Percentiles rank a stretch among this genome's conserved stretches.
Conservation (phyloP, 768 basidiomycete species). For the Lactifluus pinguis region DNA sequence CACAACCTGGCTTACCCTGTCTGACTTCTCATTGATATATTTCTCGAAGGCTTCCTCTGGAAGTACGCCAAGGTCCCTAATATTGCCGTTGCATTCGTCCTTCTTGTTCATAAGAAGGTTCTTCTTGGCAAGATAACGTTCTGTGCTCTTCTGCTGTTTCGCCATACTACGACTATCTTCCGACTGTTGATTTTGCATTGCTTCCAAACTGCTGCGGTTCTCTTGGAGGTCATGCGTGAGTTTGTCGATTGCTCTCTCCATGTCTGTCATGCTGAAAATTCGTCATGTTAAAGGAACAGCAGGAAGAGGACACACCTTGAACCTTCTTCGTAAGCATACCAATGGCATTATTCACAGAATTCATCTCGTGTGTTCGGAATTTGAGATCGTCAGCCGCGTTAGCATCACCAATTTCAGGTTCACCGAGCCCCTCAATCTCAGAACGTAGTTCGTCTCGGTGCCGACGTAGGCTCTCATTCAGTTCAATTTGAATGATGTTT, state of each 20-base stretch:
- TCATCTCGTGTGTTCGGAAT: constrained; percentile 58
- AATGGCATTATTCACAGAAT: constrained; percentile 57
- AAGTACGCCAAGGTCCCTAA: constrained; percentile 90
- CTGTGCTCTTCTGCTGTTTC: constrained; percentile 91
- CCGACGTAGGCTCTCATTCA: constrained; percentile 80
- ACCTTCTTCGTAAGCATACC: constrained; percentile 51
- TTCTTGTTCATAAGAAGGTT: constrained; percentile 77
- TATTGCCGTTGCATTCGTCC: constrained; percentile 92
- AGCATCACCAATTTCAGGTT: constrained; percentile 45
- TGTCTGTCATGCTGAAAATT: constrained; percentile 32
- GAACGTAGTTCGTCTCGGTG: constrained; percentile 67
- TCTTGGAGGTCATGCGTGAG: constrained; percentile 57
- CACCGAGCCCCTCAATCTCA: constrained; percentile 70
- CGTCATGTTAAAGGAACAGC: neutral
- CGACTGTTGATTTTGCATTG: constrained; percentile 67
- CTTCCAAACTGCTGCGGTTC: constrained; percentile 55
- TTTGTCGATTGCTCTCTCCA: constrained; percentile 67
- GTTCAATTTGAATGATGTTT: constrained; percentile 82
- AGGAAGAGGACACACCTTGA: constrained; percentile 35
- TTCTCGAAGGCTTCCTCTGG: constrained; percentile 98
- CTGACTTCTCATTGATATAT: constrained; percentile 81
- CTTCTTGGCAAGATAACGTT: constrained; percentile 87
- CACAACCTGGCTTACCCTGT: constrained; percentile 48
- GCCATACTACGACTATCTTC: constrained; percentile 84
- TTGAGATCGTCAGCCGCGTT: constrained; percentile 61